These are phyloP conservation scores for Teratosphaeria destructans DNA, from an alignment of 2,329 filamentous ascomycete genomes.

Conservation along the genomic window DNA sequence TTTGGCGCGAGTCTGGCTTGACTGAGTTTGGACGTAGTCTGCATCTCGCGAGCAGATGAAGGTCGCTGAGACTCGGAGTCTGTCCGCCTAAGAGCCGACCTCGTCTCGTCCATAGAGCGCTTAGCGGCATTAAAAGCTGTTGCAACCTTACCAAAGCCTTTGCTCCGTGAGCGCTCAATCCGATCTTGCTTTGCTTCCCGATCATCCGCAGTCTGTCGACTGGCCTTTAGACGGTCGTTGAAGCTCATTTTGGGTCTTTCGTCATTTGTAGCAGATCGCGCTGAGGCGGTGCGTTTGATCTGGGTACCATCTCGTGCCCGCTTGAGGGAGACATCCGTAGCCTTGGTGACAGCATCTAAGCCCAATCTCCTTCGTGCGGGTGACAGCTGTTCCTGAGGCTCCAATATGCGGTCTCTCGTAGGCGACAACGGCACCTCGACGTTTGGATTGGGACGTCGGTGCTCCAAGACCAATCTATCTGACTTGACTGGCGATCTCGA, in stretches of 20 bases:
- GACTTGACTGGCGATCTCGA: constrained; percentile 6
- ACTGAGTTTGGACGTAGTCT: not conserved
- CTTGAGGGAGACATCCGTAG: constrained; percentile 74
- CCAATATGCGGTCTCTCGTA: constrained; percentile 38
- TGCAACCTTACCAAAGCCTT: constrained; percentile 14
- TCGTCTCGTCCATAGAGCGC: not conserved
- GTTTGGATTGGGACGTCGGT: constrained; percentile 13
- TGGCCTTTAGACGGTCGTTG: constrained; percentile 73
- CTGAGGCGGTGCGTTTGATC: constrained; percentile 11
- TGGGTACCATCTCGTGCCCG: constrained; percentile 41
- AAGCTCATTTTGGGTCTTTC: constrained; percentile 49
- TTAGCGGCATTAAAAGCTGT: not conserved
- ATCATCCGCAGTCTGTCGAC: constrained; percentile 36
- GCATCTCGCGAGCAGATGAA: not conserved
- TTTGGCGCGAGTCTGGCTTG: not conserved
- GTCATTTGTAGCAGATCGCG: constrained; percentile 6
- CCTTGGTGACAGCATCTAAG: constrained; percentile 78
- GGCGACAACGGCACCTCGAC: constrained; percentile 73
- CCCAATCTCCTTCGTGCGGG: constrained; percentile 72
- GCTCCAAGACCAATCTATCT: constrained; percentile 8
- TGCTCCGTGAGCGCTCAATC: constrained; percentile 32
- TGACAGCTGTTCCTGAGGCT: constrained; percentile 51
- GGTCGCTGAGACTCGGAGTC: not conserved
- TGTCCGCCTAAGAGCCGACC: not conserved
- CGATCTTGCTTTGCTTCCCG: constrained; percentile 35